Base-by-base conservation (phyloP, 2,329 filamentous ascomycete genomes). In the Diaporthe sp. region DNA sequence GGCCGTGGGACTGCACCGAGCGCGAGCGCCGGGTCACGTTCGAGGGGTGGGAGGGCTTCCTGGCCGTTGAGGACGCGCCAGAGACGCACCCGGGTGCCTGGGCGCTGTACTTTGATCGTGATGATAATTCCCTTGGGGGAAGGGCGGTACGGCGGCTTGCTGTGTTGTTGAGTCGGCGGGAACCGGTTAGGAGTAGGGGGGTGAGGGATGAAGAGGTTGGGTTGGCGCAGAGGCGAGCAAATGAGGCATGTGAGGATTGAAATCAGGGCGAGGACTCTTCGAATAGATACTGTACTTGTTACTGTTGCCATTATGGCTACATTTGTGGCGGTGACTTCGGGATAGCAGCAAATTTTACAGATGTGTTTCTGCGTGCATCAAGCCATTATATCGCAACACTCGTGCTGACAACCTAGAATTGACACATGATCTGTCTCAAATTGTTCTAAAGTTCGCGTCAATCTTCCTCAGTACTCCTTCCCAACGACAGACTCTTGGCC, bases 1-100 rank as follows among this genome's bases (percentile, higher is more conserved):
- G 55, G 55, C 55, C 55, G 31, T 58, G 55, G 55, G 31, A 58
- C 55, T 58, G 55, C 31, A 58, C 55, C 55, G 55, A 58, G 55
- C 55, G 55, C 55, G 55, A 58, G 55, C 55, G 55, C 0, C 55
- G 55, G 25, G n/a, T 58, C 55, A 58, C 31, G 7, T 58, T 58
- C 13, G 31, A 58, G 22, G 55, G 55, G 31, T 58, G 55, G 55
- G 31, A 58, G 55, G 55, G 55, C 31, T 58, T 58, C 55, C 55
- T 58, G 3, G 55, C 55, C n/a, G 55, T 58, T 20, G 55, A 58
- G 55, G 55, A 58, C 55, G 31, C 7, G 55, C 55, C 55, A 0
- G 55, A 13, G 17, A 1, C 53, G 28, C 6, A 22, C 25, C 53
- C 55, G 7, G 55, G 55, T 0, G 15, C n/a, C 31, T 58, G 55